These are phyloP conservation scores for Sugiyamaella pinicola DNA, from an alignment of 1,139 yeast species.

Conservation along the genomic window DNA sequence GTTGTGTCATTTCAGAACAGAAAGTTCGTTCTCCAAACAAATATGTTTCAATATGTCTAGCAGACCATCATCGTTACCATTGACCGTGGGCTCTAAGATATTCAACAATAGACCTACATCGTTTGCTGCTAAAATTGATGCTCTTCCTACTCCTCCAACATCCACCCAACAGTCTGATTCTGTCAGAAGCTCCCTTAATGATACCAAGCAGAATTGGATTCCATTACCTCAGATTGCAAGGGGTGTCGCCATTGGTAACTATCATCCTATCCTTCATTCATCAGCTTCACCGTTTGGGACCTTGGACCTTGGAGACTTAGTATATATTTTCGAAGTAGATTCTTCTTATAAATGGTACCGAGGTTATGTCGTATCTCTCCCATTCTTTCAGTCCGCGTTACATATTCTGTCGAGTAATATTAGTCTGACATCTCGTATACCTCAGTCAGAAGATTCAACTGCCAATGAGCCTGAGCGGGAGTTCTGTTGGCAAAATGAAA, in stretches of 20 bases:
- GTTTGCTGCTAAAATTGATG: not conserved
- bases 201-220: constrained; percentile 43
- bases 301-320: constrained; percentile 79
- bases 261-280: constrained; percentile 22
- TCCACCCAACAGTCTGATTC: not conserved
- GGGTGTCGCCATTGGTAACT: constrained; percentile 36
- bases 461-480: not conserved
- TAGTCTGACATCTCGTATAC: not conserved
- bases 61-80: not conserved
- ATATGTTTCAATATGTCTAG: not conserved
- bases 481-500: not conserved
- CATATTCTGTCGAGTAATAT: constrained; percentile 18
- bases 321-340: constrained; percentile 71
- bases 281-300: constrained; percentile 26
- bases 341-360: constrained; percentile 69
- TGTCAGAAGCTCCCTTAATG: not conserved
- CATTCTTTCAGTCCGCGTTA: constrained; percentile 38
- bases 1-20: too few species aligned
- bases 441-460: not conserved
- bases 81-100: not conserved
- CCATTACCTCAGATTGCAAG: constrained; percentile 43
- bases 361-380: constrained; percentile 57
- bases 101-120: not conserved
- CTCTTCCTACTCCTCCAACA: constrained; percentile 7
- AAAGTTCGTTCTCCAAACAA: too few species aligned